Evolutionary conservation across 2,329 filamentous ascomycete species (phyloP).

Genomic region (Ophiostoma montium): DNA sequence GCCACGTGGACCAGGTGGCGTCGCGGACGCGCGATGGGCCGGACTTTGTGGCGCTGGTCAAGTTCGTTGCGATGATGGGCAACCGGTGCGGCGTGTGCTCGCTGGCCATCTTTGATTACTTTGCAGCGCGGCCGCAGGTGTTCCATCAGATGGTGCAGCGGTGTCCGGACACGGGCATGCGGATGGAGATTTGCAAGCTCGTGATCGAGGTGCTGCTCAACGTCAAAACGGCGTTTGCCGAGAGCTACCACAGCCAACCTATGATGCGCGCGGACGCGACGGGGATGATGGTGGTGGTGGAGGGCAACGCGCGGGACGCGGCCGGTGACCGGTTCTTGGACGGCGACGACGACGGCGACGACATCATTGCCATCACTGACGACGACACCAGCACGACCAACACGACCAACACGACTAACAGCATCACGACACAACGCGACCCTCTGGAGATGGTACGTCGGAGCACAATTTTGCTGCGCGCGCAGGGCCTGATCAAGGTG

Average conservation of each 20-base stretch:
- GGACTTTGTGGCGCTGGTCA: slow-evolving; percentile 39
- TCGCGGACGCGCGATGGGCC: slow-evolving; percentile 55
- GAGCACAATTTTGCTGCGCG: slow-evolving; percentile 19
- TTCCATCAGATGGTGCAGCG: slow-evolving; percentile 53
- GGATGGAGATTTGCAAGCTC: slow-evolving; percentile 34
- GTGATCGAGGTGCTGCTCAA: slow-evolving; percentile 38
- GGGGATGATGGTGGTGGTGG: slow-evolving; percentile 15
- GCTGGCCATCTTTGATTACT: slow-evolving; percentile 46
- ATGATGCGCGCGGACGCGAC: slow-evolving; percentile 14
- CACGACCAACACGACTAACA: too few species aligned
- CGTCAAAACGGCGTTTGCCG: slow-evolving; percentile 34
- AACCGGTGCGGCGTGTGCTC: slow-evolving; percentile 39
- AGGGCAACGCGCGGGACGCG: neutral
- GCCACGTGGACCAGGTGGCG: slow-evolving; percentile 63
- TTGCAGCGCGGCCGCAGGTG: slow-evolving; percentile 36
- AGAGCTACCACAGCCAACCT: slow-evolving; percentile 27
- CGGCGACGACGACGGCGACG: slow-evolving; percentile 15
- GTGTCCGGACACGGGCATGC: slow-evolving; percentile 41
- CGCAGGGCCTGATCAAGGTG: neutral
- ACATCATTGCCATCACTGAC: slow-evolving; percentile 14
- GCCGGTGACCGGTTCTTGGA: neutral
- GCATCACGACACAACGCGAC: neutral
- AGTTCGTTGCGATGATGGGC: slow-evolving; percentile 32
- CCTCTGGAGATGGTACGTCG: neutral
- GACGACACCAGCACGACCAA: neutral